A percentile compares a stretch with the other conserved stretches of the same genome.
Evolutionary conservation across 345 rosid genomes (phyloP).

Genomic region (Eutrema yunnanense): DNA sequence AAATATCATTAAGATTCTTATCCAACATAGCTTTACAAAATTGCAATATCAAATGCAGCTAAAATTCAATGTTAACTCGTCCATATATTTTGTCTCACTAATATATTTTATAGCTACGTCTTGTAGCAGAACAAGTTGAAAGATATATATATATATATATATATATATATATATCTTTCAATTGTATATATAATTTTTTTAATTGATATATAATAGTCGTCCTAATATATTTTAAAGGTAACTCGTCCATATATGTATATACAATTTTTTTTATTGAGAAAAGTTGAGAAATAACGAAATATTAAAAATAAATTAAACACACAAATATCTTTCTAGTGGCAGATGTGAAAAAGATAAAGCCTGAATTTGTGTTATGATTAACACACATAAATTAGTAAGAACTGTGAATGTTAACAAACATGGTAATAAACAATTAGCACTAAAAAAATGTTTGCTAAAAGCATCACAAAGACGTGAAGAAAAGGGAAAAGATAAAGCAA

Average conservation of each 20-base stretch:
- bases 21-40: neutral
- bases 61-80: neutral
- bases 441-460: conserved; percentile 44
- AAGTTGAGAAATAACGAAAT: neutral
- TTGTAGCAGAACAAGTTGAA: neutral
- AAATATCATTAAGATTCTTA: neutral
- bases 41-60: neutral
- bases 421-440: conserved; percentile 21
- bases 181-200: no score
- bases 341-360: neutral
- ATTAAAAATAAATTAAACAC: neutral
- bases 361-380: neutral
- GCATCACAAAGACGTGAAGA: conserved; percentile 25
- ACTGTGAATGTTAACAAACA: neutral
- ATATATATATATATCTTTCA: no score
- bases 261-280: no score
- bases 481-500: neutral
- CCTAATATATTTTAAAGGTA: no score
- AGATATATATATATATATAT: no score
- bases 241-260: no score
- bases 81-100: neutral
- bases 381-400: neutral
- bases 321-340: neutral
- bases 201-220: no score
- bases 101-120: neutral